A percentile compares a stretch with the other conserved stretches of the same genome.
phyloP scores from a whole-genome alignment of 305 asterid genomes.

The Fraxinus nigra region DNA sequence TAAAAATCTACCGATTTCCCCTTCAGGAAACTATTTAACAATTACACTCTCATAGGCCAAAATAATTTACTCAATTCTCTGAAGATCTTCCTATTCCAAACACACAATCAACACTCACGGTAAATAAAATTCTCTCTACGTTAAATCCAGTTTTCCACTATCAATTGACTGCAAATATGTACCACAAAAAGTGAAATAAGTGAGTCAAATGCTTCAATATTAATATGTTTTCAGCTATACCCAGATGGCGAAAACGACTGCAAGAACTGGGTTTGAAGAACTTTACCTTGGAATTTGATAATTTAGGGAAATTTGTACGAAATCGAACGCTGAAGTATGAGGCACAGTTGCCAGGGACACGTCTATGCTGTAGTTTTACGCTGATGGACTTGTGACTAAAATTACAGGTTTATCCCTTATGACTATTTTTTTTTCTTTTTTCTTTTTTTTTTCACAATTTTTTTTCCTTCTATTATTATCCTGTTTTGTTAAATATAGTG shows the following conservation, averaged over 20 bases:
- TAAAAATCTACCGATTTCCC: not conserved
- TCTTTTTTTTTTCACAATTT: not conserved
- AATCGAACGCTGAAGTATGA: constrained; percentile 5
- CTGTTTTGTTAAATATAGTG: not conserved
- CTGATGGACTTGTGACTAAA: not conserved
- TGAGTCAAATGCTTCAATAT: not conserved
- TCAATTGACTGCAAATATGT: not conserved
- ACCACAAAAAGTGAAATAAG: not conserved
- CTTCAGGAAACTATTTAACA: not conserved
- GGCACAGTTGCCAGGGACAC: not conserved
- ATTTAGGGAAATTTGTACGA: constrained; percentile 7
- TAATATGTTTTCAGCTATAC: not conserved
- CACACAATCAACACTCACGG: constrained; percentile 7
- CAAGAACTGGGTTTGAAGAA: constrained; percentile 8
- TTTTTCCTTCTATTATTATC: not conserved
- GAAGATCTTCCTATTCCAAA: constrained; percentile 9
- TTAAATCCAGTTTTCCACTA: constrained; percentile 1
- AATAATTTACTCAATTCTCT: not conserved
- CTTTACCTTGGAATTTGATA: constrained; percentile 20
- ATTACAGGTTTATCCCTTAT: constrained; percentile 20
- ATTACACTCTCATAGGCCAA: not conserved
- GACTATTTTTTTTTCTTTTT: not conserved
- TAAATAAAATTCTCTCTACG: not conserved
- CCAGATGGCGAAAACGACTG: not conserved
- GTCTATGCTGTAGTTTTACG: not conserved